Evolutionary conservation across 345 rosid genomes (phyloP).

Genomic region (Melaleuca alternifolia): DNA sequence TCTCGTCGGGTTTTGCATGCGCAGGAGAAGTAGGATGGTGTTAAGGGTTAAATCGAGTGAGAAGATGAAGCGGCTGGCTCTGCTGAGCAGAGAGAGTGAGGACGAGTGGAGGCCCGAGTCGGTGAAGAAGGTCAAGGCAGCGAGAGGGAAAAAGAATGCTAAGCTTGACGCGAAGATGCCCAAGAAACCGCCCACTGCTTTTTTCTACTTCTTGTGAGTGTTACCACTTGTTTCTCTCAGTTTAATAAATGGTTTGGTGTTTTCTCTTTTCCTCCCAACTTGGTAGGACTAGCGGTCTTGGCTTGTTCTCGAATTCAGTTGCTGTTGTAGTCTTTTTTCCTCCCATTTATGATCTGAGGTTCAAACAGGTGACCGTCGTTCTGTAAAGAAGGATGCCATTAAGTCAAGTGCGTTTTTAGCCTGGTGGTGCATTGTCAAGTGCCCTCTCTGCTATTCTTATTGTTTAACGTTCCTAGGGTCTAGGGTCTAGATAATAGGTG

Average conservation of each 20-base stretch:
- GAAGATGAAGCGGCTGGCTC: constrained; percentile 6
- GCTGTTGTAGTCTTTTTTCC: neutral
- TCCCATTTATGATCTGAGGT: neutral
- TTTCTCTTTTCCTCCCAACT: neutral
- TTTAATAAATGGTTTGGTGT: neutral
- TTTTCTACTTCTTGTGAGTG: constrained; percentile 76
- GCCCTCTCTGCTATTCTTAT: neutral
- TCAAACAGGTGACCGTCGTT: neutral
- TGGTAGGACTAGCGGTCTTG: neutral
- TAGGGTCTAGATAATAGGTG: neutral
- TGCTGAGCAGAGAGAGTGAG: neutral
- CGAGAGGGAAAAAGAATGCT: neutral
- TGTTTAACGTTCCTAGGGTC: neutral
- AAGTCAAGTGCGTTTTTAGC: neutral
- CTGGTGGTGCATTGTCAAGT: neutral
- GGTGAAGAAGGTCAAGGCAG: neutral
- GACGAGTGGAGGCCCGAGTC: constrained; percentile 13
- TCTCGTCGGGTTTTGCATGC: neutral
- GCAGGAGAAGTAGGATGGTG: constrained; percentile 12
- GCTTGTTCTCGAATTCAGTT: neutral
- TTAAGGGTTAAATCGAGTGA: constrained; percentile 17
- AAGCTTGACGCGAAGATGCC: constrained; percentile 55
- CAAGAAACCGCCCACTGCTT: constrained; percentile 90
- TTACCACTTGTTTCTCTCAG: neutral
- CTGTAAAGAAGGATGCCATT: neutral